Percentiles rank a stretch among this genome's conserved stretches.
phyloP scores from a whole-genome alignment of 2,329 filamentous ascomycete genomes.

The Ceratocystis huliohia region DNA sequence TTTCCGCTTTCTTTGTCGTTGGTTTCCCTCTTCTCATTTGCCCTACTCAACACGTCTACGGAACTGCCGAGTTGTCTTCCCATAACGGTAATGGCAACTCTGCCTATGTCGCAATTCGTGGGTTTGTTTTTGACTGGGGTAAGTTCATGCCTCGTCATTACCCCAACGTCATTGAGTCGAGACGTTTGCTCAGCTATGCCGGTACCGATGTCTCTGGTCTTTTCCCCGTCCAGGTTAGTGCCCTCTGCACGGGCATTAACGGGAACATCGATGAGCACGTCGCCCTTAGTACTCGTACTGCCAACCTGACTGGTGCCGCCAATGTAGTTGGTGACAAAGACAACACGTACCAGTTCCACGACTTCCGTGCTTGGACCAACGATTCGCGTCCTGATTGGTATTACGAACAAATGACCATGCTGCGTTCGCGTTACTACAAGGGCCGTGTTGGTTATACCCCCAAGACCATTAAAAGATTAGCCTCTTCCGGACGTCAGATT shows the following conservation, averaged over 20 bases:
- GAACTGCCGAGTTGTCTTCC: slow-evolving; percentile 57
- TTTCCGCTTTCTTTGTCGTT: slow-evolving; percentile 80
- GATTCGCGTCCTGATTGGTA: slow-evolving; percentile 87
- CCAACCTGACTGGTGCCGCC: slow-evolving; percentile 59
- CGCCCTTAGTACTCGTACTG: slow-evolving; percentile 68
- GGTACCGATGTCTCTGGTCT: slow-evolving; percentile 76
- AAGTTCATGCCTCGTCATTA: slow-evolving; percentile 67
- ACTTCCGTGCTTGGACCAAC: slow-evolving; percentile 76
- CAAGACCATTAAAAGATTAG: slow-evolving; percentile 61
- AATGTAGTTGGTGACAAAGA: slow-evolving; percentile 55
- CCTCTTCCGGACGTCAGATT: slow-evolving; percentile 48
- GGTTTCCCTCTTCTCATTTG: slow-evolving; percentile 80
- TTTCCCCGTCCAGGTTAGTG: slow-evolving; percentile 89
- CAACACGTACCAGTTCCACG: slow-evolving; percentile 69
- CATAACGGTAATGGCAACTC: slow-evolving; percentile 58
- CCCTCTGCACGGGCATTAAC: slow-evolving; percentile 68
- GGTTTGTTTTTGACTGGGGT: slow-evolving; percentile 73
- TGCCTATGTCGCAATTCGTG: slow-evolving; percentile 72
- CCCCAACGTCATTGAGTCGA: slow-evolving; percentile 47
- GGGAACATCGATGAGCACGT: slow-evolving; percentile 56
- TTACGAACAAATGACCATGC: slow-evolving; percentile 67
- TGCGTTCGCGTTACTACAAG: slow-evolving; percentile 70
- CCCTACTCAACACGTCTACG: slow-evolving; percentile 81
- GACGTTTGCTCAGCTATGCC: slow-evolving; percentile 59
- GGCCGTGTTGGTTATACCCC: slow-evolving; percentile 75